Conservation (phyloP, 495 filamentous ascomycete genomes). For the Podospora bellae-mahoneyi region DNA sequence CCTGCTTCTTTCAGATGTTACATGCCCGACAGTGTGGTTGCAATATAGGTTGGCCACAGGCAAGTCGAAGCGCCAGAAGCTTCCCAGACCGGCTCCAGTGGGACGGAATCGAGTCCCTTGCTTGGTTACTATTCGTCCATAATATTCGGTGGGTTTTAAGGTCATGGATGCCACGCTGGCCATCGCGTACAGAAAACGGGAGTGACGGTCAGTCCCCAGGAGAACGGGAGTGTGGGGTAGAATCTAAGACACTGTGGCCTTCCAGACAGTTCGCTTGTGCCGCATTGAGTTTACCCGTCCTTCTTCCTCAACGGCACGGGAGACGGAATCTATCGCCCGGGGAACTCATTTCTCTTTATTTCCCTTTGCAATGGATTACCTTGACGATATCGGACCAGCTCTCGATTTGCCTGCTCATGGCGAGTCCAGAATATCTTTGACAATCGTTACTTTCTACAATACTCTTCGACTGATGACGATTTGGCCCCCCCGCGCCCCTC, state of each 20-base stretch:
- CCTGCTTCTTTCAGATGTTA: slow-evolving; percentile 1
- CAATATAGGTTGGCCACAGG: slow-evolving; percentile 27
- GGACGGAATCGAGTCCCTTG: slow-evolving; percentile 9
- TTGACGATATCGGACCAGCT: neutral
- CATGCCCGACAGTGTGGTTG: slow-evolving; percentile 29
- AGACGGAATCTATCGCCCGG: neutral
- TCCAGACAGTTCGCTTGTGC: slow-evolving; percentile 15
- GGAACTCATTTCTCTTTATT: neutral
- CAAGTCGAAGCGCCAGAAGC: slow-evolving; percentile 10
- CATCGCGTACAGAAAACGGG: slow-evolving; percentile 4
- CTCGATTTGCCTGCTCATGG: neutral
- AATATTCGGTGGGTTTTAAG: slow-evolving; percentile 1
- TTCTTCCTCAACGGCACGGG: neutral
- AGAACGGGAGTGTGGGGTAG: slow-evolving; percentile 22
- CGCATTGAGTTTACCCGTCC: slow-evolving; percentile 10
- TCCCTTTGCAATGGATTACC: neutral
- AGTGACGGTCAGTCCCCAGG: slow-evolving; percentile 3
- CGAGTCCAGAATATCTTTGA: neutral
- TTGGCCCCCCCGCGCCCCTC: neutral
- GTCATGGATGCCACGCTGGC: slow-evolving; percentile 21
- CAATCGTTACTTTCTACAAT: neutral
- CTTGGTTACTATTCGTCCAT: slow-evolving; percentile 12
- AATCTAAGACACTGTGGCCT: slow-evolving; percentile 10
- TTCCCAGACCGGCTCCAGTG: slow-evolving; percentile 12
- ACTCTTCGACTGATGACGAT: neutral